Evolutionary conservation across 2,329 filamentous ascomycete genomes (phyloP), one percentile per base, ranked within the genome.

Genomic region (Fusarium chaquense): DNA sequence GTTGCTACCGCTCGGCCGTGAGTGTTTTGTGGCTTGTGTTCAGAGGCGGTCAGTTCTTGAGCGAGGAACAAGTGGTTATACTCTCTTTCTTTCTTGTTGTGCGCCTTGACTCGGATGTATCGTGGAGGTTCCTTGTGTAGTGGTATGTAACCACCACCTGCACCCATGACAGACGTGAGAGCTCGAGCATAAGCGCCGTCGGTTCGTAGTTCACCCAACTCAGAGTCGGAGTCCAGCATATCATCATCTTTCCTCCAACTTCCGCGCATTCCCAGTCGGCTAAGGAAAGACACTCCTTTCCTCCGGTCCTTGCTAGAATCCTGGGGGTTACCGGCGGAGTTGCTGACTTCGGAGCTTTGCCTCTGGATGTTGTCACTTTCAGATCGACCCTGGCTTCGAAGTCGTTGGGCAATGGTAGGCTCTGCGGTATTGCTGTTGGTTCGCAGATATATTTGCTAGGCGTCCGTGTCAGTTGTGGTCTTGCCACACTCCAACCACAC

Each of bases 31-130:
- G 77, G 67, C 1, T 77, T 74, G 3, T 78, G 76, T n/a, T 83
- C 84, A 2, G 86, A 86, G n/a, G 90, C 87, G 35, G 85, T 84
- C n/a, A 98, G 83, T 78, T 98, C 92, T 80, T 99, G 96, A 4
- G 96, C 94, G 5, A 98, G 86, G 77, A 99, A 99, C 62, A 97
- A 84, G 47, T 90, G 90, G 77, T 96, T 90, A 76, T 98, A 98
- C 56, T 95, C 91, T 72, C 89, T 90, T 24, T 86, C 83, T 75
- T 91, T 94, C 80, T 97, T 97, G 79, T 94, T 89, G 76, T 93
- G 90, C 2, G 91, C 83, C 69, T 91, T 89, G 63, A 97, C 91
- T 70, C 93, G 93, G 75, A 98, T 96, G 76, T 98, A 98, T 28
- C 93, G 89, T 3, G 94, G 93, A 5, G 95, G 94, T 57, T 94